Percentiles rank a stretch among this genome's conserved stretches.
Evolutionary conservation across 2,329 filamentous ascomycete species (phyloP).

Genomic region (Xylariaceae sp.): DNA sequence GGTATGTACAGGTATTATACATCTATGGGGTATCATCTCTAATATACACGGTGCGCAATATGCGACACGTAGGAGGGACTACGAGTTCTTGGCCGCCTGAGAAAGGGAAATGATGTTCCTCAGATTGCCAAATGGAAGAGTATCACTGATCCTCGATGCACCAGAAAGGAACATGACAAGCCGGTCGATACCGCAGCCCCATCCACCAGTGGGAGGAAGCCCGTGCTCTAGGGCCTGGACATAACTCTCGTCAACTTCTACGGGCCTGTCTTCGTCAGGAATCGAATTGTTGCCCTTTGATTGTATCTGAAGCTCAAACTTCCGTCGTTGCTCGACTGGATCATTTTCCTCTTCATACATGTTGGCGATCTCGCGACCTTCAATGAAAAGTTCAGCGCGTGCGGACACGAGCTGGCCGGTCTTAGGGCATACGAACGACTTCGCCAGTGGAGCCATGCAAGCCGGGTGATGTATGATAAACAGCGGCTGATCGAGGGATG

Average conservation of each 20-base stretch:
- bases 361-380: slow-evolving; percentile 84
- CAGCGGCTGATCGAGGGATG: slow-evolving; percentile 69
- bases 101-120: slow-evolving; percentile 66
- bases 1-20: background rate
- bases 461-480: slow-evolving; percentile 92
- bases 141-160: slow-evolving; percentile 79
- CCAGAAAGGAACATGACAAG: slow-evolving; percentile 91
- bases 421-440: slow-evolving; percentile 75
- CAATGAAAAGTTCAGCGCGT: slow-evolving; percentile 83
- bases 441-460: slow-evolving; percentile 88
- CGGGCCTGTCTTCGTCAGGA: slow-evolving; percentile 52
- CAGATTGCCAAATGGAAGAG: slow-evolving; percentile 86
- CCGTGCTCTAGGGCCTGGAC: slow-evolving; percentile 85
- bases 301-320: slow-evolving; percentile 68
- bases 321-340: slow-evolving; percentile 81
- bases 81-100: slow-evolving; percentile 32
- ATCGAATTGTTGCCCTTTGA: slow-evolving; percentile 49
- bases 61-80: background rate
- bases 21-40: slow-evolving; percentile 28
- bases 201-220: slow-evolving; percentile 93
- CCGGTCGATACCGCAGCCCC: slow-evolving; percentile 92
- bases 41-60: slow-evolving; percentile 13
- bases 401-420: slow-evolving; percentile 78
- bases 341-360: slow-evolving; percentile 99
- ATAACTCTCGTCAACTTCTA: slow-evolving; percentile 77